A percentile compares a stretch with the other conserved stretches of the same genome.
Conservation (phyloP, 768 basidiomycete genomes). For the Phanerodontia chrysosporium region DNA sequence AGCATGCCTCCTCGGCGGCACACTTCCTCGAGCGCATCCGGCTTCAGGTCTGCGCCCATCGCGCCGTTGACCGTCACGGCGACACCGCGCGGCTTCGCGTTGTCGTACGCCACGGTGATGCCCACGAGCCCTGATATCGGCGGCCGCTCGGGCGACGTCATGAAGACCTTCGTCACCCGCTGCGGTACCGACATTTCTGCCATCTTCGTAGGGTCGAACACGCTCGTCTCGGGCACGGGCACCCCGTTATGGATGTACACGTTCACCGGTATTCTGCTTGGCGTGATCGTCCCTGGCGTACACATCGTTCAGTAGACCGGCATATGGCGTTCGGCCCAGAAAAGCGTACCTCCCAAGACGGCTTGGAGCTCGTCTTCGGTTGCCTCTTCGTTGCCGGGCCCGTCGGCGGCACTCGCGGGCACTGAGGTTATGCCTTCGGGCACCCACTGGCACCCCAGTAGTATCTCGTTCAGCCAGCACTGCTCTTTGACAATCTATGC, state of each 20-base stretch:
- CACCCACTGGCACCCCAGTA: slow-evolving; percentile 58
- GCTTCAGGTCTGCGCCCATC: slow-evolving; percentile 42
- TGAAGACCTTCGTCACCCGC: slow-evolving; percentile 37
- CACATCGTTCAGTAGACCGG: too few relatives aligned
- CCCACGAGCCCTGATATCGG: slow-evolving; percentile 64
- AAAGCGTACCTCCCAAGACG: slow-evolving; percentile 52
- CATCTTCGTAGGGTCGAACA: slow-evolving; percentile 39
- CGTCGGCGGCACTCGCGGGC: slow-evolving; percentile 13
- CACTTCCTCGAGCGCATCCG: slow-evolving; percentile 60
- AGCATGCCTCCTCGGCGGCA: slow-evolving; percentile 69
- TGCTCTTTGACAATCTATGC: slow-evolving; percentile 72
- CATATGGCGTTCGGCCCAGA: too few relatives aligned
- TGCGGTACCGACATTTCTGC: slow-evolving; percentile 19
- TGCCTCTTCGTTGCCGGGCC: slow-evolving; percentile 26
- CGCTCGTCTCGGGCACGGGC: slow-evolving; percentile 22
- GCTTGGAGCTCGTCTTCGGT: slow-evolving; percentile 59
- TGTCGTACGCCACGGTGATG: slow-evolving; percentile 60
- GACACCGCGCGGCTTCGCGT: slow-evolving; percentile 49
- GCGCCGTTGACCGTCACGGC: slow-evolving; percentile 55
- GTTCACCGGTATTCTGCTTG: slow-evolving; percentile 70
- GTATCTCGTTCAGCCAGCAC: slow-evolving; percentile 78
- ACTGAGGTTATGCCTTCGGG: slow-evolving; percentile 41
- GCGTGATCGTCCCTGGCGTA: slow-evolving; percentile 47
- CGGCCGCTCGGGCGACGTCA: slow-evolving; percentile 63
- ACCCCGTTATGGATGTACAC: slow-evolving; percentile 46